Percentiles rank a stretch among this genome's conserved stretches.
Conservation (phyloP, 2,329 filamentous ascomycete genomes). For the Fusarium sp. region DNA sequence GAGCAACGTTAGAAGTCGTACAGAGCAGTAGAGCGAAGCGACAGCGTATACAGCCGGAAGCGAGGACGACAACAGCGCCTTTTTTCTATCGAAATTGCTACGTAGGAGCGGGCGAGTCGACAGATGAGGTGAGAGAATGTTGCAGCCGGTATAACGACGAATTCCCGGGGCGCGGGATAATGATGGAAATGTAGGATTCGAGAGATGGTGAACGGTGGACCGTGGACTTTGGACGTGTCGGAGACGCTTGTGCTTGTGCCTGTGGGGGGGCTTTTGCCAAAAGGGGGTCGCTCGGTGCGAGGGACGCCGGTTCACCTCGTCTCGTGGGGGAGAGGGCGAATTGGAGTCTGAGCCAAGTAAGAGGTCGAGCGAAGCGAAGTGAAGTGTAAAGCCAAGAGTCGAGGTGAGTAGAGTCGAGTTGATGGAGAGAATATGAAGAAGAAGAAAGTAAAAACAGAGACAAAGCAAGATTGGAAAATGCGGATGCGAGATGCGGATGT, state of each 20-base stretch:
- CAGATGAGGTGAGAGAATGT: conserved; percentile 7
- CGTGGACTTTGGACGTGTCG: conserved; percentile 39
- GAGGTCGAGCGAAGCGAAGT: neutral
- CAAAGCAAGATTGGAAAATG: conserved; percentile 35
- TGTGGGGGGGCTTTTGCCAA: conserved; percentile 44
- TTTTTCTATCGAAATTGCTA: conserved; percentile 22
- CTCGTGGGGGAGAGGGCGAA: conserved; percentile 35
- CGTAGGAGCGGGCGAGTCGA: conserved; percentile 19
- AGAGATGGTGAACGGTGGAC: conserved; percentile 34
- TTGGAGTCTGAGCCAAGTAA: conserved; percentile 2
- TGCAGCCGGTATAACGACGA: conserved; percentile 38
- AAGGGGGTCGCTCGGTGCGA: conserved; percentile 48
- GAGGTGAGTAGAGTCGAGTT: conserved; percentile 14
- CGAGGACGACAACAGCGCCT: conserved; percentile 36
- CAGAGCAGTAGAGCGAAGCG: conserved; percentile 31
- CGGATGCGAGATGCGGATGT: conserved; percentile 36
- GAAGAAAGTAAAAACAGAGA: conserved; percentile 25
- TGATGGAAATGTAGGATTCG: conserved; percentile 46
- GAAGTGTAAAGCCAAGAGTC: conserved; percentile 4
- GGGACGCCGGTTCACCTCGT: conserved; percentile 46
- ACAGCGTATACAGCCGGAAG: conserved; percentile 34
- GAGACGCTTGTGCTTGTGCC: conserved; percentile 43
- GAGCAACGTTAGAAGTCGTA: conserved; percentile 33
- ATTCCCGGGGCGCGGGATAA: conserved; percentile 43
- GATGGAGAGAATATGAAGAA: conserved; percentile 38